phyloP scores from a whole-genome alignment of 331 rosid genomes.

The Saraca asoca region DNA sequence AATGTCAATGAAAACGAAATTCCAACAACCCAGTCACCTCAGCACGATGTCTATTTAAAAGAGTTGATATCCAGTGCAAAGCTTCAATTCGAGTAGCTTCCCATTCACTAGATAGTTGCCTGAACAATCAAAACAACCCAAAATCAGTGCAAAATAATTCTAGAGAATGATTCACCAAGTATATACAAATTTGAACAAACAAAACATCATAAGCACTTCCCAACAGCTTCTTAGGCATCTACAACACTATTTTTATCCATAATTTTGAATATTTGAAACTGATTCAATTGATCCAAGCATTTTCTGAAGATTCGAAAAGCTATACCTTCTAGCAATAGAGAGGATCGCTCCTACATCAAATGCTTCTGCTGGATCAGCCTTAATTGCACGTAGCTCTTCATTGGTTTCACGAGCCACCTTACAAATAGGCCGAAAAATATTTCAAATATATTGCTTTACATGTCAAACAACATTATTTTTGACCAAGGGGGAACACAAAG shows the following conservation, averaged over 20 bases:
- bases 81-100: constrained; percentile 98
- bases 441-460: constrained; percentile 27
- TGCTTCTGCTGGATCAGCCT: constrained; percentile 83
- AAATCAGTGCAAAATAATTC: constrained; percentile 37
- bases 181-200: constrained; percentile 14
- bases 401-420: constrained; percentile 98
- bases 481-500: constrained; percentile 2
- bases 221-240: constrained; percentile 29
- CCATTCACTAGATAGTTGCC: constrained; percentile 88
- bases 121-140: constrained; percentile 50
- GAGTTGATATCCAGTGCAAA: constrained; percentile 91
- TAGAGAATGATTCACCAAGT: background rate
- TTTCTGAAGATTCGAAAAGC: constrained; percentile 32
- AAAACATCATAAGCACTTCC: constrained; percentile 28
- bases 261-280: constrained; percentile 30
- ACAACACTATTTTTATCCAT: constrained; percentile 10
- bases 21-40: constrained; percentile 56
- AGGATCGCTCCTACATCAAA: constrained; percentile 88
- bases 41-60: constrained; percentile 71
- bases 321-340: constrained; percentile 81
- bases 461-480: constrained; percentile 10
- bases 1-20: constrained; percentile 27
- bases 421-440: constrained; percentile 30
- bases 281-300: constrained; percentile 32
- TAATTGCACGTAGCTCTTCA: constrained; percentile 82